Evolutionary conservation across 202 grass and related monocot genomes (phyloP), one percentile per base, ranked within the genome.

Genomic region (Hordeum pubiflorum): DNA sequence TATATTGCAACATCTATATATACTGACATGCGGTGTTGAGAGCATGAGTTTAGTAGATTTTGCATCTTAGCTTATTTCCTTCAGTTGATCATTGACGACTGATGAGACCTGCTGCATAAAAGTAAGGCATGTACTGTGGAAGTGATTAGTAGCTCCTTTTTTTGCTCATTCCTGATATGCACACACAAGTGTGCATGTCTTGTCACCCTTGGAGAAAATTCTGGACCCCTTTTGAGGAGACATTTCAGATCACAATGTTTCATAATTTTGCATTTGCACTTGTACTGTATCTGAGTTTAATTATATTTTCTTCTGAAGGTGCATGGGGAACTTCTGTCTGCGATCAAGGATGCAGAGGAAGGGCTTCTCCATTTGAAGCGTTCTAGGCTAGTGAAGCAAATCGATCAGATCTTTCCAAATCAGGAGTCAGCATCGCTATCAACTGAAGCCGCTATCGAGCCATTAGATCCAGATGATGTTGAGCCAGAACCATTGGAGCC

Each of bases 341-440:
- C 90, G 3, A 98, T 98, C 14, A 94, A 94, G 80, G 95, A 94
- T 83, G 90, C 95, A 59, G 90, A 94, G 74, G 92, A 94, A 80
- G 90, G 81, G 31, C 86, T 98, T 82, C 90, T 94, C 61, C 88
- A 98, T 77, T 87, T 94, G 79, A 98, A 98, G 85, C 86, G 79
- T 27, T 91, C 90, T 81, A 91, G 90, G 40, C 71, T 98, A 71
- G 70, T 98, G 14, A 86, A 86, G 43, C 69, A 93, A 88, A 62
- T 94, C 33, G 95, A 91, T 76, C 63, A 88, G 17, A 85, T 85
- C 10, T 98, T 94, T 89, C 82, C 88, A 21, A 75, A 80, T 78
- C 84, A 88, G 71, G 64, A 81, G 41, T 26, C 77, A 37, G 56
- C 76, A 75, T 62, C 24, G 4, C 57, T 66, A 26, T 38, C 50